phyloP scores from a whole-genome alignment of 202 grass and related monocot genomes.

The Brachypodium distachyon region DNA sequence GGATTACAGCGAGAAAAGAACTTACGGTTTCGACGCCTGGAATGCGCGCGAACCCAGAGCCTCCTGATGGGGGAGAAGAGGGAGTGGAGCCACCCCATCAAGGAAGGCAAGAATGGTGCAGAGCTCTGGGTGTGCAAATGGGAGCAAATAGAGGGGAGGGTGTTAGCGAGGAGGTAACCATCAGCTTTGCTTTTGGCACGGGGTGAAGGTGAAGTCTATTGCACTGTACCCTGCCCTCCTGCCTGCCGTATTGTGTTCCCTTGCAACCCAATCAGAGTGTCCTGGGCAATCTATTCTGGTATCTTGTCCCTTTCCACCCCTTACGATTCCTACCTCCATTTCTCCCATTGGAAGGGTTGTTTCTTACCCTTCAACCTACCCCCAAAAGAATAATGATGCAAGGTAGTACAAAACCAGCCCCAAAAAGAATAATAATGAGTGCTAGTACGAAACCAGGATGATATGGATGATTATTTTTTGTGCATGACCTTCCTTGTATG shows the following conservation, averaged over 20 bases:
- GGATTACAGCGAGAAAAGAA: neutral
- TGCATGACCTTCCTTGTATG: neutral
- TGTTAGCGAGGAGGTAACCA: slow-evolving; percentile 22
- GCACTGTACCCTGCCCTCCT: slow-evolving; percentile 30
- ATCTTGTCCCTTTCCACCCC: slow-evolving; percentile 48
- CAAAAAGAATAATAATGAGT: no score
- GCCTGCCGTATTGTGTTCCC: slow-evolving; percentile 30
- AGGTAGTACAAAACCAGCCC: neutral
- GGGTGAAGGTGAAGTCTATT: slow-evolving; percentile 36
- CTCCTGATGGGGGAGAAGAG: slow-evolving; percentile 57
- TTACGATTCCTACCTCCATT: slow-evolving; percentile 6
- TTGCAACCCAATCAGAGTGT: slow-evolving; percentile 37
- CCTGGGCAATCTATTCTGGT: slow-evolving; percentile 34
- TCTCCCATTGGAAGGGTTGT: slow-evolving; percentile 8
- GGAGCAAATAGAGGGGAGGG: slow-evolving; percentile 1
- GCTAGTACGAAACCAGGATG: neutral
- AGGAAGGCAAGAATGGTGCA: neutral
- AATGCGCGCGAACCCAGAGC: slow-evolving; percentile 47
- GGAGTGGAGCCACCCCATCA: slow-evolving; percentile 71
- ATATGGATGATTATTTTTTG: neutral
- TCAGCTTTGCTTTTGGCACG: slow-evolving; percentile 42
- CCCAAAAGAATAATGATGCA: slow-evolving; percentile 1
- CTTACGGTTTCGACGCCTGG: slow-evolving; percentile 37
- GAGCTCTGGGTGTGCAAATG: neutral
- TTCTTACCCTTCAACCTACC: slow-evolving; percentile 29